Percentiles rank a stretch among this genome's conserved stretches.
Evolutionary conservation across 257 asterid species (phyloP).

Genomic region (Ehretia macrophylla): DNA sequence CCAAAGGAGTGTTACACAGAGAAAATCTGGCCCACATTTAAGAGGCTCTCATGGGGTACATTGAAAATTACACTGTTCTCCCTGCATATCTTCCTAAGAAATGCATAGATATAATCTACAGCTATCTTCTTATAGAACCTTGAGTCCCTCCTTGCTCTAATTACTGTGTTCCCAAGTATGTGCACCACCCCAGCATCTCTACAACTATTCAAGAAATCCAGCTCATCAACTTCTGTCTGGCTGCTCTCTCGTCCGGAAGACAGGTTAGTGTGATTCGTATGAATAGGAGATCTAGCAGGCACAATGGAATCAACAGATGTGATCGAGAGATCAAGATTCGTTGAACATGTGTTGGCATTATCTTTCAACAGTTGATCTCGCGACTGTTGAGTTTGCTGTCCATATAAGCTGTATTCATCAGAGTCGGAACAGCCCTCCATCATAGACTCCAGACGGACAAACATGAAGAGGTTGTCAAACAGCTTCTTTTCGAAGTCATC

Average conservation of each 20-base stretch:
- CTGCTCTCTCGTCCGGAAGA: conserved; percentile 58
- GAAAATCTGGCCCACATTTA: conserved; percentile 92
- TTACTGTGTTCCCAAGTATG: conserved; percentile 81
- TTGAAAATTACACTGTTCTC: conserved; percentile 91
- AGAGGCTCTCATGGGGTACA: conserved; percentile 93
- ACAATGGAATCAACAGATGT: conserved; percentile 70
- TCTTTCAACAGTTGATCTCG: conserved; percentile 33
- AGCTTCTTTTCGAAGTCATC: conserved; percentile 87
- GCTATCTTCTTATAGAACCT: conserved; percentile 69
- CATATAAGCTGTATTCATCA: conserved; percentile 71
- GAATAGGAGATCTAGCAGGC: conserved; percentile 48
- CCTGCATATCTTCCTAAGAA: conserved; percentile 97
- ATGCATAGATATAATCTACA: conserved; percentile 80
- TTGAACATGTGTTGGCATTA: conserved; percentile 23
- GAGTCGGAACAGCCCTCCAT: conserved; percentile 98
- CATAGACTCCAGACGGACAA: conserved; percentile 88
- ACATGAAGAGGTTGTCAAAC: conserved; percentile 61
- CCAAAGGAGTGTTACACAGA: conserved; percentile 43
- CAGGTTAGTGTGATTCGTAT: conserved; percentile 23
- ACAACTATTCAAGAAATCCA: conserved; percentile 69
- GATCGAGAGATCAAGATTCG: conserved; percentile 39
- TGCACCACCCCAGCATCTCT: conserved; percentile 95
- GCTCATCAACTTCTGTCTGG: conserved; percentile 61
- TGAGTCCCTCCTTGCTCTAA: conserved; percentile 80
- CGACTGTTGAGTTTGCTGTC: conserved; percentile 66